Evolutionary conservation across 208 protist species (phyloP).

Genomic region (Eutreptiella sp.): DNA sequence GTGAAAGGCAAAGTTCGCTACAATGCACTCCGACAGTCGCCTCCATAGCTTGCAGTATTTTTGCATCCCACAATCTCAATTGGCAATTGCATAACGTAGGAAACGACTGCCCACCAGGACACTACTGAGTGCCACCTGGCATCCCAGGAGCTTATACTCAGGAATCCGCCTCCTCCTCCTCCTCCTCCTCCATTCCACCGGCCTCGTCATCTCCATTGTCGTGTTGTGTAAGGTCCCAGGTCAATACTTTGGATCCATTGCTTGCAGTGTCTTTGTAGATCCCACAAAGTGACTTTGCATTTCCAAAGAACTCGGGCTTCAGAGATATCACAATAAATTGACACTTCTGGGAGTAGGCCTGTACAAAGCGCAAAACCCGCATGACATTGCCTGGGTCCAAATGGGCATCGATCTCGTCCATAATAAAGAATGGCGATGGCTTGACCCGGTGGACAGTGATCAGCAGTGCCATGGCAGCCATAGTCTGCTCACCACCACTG

Average conservation of each 20-base stretch:
- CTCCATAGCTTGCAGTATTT: no score
- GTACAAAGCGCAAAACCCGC: slow-evolving; percentile 87
- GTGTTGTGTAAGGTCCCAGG: slow-evolving; percentile 75
- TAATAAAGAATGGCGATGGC: slow-evolving; percentile 96
- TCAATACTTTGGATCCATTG: slow-evolving; percentile 67
- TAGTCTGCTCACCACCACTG: slow-evolving; percentile 96
- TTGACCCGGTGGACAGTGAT: slow-evolving; percentile 92
- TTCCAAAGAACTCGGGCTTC: slow-evolving; percentile 93
- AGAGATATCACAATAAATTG: slow-evolving; percentile 97
- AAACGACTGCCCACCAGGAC: no score
- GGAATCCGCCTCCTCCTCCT: no score
- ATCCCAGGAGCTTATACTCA: no score
- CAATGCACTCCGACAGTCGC: no score
- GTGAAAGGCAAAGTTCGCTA: no score
- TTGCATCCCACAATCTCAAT: no score
- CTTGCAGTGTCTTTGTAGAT: slow-evolving; percentile 82
- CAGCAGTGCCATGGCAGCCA: slow-evolving; percentile 95
- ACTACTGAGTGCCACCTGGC: no score
- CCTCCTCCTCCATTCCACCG: no score
- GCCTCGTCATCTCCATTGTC: no score
- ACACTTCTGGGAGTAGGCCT: slow-evolving; percentile 36
- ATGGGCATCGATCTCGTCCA: slow-evolving; percentile 98
- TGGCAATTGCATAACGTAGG: no score
- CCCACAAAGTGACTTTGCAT: slow-evolving; percentile 88
- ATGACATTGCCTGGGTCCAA: slow-evolving; percentile 94